Evolutionary conservation across 257 asterid genomes (phyloP).

Genomic region (Penstemon newberryi): DNA sequence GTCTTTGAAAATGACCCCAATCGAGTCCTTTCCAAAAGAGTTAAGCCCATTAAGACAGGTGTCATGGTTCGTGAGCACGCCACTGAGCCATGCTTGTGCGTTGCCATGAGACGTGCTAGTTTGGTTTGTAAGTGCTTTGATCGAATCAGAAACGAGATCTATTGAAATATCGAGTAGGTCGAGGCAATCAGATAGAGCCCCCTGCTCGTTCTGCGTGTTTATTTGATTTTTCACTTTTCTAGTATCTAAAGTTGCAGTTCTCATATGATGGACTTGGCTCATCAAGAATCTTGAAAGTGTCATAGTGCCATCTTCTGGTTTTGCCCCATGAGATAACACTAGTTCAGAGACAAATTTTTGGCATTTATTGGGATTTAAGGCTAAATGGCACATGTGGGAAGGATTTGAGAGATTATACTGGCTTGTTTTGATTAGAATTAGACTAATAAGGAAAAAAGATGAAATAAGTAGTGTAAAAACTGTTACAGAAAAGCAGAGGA

Average conservation of each 20-base stretch:
- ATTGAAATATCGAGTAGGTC: conserved; percentile 43
- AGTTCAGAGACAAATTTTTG: conserved; percentile 28
- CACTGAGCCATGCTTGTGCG: conserved; percentile 53
- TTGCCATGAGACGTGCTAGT: conserved; percentile 16
- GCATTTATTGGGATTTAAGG: conserved; percentile 38
- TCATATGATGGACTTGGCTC: conserved; percentile 32
- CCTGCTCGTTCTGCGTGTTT: conserved; percentile 30
- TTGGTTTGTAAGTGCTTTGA: conserved; percentile 25
- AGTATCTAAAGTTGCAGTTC: conserved; percentile 6
- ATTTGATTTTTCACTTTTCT: conserved; percentile 17
- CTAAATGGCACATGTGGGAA: conserved; percentile 33
- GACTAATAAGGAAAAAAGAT: too few species aligned
- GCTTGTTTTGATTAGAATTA: too few species aligned
- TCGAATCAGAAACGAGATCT: conserved; percentile 40
- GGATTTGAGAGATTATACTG: neutral
- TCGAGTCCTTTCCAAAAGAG: neutral
- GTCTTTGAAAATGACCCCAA: conserved; percentile 24
- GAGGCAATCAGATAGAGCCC: conserved; percentile 45
- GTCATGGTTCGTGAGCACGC: conserved; percentile 49
- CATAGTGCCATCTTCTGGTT: neutral
- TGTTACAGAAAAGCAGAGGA: too few species aligned
- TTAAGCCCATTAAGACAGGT: conserved; percentile 51
- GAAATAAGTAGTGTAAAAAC: too few species aligned
- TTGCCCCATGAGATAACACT: neutral
- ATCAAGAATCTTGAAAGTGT: conserved; percentile 31